phyloP scores from a whole-genome alignment of 306 rosid species.

The Begonia masoniana region DNA sequence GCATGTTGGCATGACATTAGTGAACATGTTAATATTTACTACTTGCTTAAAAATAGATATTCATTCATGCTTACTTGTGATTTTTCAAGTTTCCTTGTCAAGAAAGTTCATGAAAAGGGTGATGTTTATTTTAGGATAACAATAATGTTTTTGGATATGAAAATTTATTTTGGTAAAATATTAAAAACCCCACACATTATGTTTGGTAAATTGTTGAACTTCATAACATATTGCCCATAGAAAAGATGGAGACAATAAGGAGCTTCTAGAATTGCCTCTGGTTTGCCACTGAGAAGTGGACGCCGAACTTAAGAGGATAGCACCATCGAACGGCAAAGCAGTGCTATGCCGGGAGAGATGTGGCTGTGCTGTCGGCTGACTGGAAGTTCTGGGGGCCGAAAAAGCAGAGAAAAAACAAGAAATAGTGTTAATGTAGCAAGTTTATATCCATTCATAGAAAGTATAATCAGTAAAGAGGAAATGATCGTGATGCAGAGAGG shows the following conservation, averaged over 20 bases:
- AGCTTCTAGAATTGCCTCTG: constrained; percentile 72
- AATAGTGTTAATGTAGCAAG: constrained; percentile 27
- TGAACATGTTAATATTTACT: no score
- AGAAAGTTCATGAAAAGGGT: no score
- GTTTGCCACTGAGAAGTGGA: constrained; percentile 85
- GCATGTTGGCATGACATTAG: no score
- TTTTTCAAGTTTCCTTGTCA: no score
- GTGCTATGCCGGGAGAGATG: constrained; percentile 77
- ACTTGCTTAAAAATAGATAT: no score
- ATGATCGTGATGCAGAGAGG: constrained; percentile 20
- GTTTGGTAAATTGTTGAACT: no score
- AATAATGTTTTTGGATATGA: no score
- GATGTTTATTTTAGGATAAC: no score
- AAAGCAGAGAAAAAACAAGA: constrained; percentile 74
- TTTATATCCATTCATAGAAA: constrained; percentile 1
- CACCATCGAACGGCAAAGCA: constrained; percentile 85
- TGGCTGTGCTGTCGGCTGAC: constrained; percentile 89
- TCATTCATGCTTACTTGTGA: no score
- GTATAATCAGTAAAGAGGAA: background rate
- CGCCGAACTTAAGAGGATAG: constrained; percentile 91
- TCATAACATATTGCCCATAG: no score
- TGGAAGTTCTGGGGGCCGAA: constrained; percentile 88
- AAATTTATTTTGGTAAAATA: no score
- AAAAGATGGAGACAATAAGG: constrained; percentile 57
- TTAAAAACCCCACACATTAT: no score